phyloP scores from a whole-genome alignment of 805 yeast genomes.

The Candida pseudoglaebosa region DNA sequence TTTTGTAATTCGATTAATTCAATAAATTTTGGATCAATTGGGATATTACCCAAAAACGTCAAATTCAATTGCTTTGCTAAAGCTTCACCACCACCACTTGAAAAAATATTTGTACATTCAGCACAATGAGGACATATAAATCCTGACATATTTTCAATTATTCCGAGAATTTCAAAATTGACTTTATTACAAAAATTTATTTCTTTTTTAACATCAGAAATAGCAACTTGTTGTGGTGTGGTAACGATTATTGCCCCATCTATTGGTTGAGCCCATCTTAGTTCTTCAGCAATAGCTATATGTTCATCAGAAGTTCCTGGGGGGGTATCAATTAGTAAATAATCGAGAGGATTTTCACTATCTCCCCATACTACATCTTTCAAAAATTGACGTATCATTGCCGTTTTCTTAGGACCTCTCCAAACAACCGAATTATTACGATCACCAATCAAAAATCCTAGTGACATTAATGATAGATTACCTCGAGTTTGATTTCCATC shows the following conservation, averaged over 20 bases:
- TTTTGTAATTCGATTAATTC: conserved; percentile 74
- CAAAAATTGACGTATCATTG: conserved; percentile 92
- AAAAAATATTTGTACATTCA: conserved; percentile 88
- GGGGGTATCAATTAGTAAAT: conserved; percentile 89
- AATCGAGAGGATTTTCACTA: conserved; percentile 48
- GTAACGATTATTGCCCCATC: conserved; percentile 96
- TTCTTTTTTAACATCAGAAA: conserved; percentile 93
- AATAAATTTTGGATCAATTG: conserved; percentile 90
- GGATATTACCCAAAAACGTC: conserved; percentile 79
- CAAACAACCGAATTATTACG: conserved; percentile 92
- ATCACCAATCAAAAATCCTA: conserved; percentile 81
- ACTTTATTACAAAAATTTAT: conserved; percentile 89
- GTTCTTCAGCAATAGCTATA: conserved; percentile 91
- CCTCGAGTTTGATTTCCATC: conserved; percentile 23
- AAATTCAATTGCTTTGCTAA: conserved; percentile 62
- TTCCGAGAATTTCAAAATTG: conserved; percentile 72
- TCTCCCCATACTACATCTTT: conserved; percentile 90
- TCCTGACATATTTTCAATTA: conserved; percentile 96
- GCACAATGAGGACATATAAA: conserved; percentile 91
- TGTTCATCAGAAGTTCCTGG: conserved; percentile 99
- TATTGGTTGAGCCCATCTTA: conserved; percentile 58
- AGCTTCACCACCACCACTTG: conserved; percentile 84
- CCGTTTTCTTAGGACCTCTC: conserved; percentile 98
- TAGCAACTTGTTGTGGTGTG: conserved; percentile 91
- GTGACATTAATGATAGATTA: conserved; percentile 65